Evolutionary conservation across 805 yeast genomes (phyloP).

Genomic region (Candida tibetensis): DNA sequence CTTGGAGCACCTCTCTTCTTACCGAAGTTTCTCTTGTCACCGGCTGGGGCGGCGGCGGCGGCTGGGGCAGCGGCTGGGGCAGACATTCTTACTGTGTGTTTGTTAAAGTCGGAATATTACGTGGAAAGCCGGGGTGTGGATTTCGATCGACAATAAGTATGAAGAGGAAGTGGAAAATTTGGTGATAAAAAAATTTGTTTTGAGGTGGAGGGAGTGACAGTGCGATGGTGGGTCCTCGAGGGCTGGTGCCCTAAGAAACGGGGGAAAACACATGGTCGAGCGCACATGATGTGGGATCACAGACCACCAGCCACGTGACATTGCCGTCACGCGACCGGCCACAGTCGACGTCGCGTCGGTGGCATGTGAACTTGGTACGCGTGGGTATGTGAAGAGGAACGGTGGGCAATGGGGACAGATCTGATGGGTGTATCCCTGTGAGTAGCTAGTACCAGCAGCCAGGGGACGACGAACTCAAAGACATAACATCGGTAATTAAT

Average conservation of each 20-base stretch:
- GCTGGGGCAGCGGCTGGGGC: conserved; percentile 42
- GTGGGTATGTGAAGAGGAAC: no score
- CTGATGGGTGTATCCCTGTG: no score
- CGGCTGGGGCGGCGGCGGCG: conserved; percentile 6
- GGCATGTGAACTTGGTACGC: no score
- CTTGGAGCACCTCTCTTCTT: conserved; percentile 55
- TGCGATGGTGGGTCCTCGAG: conserved; percentile 1
- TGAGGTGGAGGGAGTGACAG: not conserved
- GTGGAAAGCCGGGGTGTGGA: conserved; percentile 73
- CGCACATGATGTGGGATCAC: no score
- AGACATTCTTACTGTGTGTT: conserved; percentile 31
- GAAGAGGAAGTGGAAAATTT: conserved; percentile 1
- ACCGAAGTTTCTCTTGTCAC: conserved; percentile 46
- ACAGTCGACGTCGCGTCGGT: no score
- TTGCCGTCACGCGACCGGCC: no score
- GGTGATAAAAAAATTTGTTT: conserved; percentile 8
- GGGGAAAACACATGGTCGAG: no score
- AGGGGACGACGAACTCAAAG: no score
- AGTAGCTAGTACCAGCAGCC: no score
- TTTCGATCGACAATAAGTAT: conserved; percentile 53
- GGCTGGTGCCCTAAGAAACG: conserved; percentile 13
- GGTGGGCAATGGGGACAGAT: no score
- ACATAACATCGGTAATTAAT: no score
- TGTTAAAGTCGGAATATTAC: conserved; percentile 57
- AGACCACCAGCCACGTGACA: no score